Conservation (phyloP, 805 yeast species). For the Saturnispora hagleri region DNA sequence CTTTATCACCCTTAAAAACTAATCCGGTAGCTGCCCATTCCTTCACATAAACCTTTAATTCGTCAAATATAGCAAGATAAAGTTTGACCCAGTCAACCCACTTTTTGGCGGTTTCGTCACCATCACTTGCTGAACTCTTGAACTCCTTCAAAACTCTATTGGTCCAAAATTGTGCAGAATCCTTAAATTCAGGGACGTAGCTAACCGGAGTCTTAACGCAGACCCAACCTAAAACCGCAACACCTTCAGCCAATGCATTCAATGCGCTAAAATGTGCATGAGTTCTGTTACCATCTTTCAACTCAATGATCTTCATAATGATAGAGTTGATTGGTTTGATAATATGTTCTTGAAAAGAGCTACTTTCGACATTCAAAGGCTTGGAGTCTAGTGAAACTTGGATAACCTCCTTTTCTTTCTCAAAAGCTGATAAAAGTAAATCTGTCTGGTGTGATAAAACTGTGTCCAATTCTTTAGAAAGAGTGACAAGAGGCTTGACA, state of each 20-base stretch:
- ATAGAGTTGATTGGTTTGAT: constrained; percentile 59
- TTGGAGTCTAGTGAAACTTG: constrained; percentile 48
- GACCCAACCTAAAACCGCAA: constrained; percentile 88
- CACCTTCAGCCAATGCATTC: constrained; percentile 81
- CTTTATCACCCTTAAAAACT: constrained; percentile 62
- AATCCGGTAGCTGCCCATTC: constrained; percentile 80
- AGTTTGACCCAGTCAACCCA: constrained; percentile 69
- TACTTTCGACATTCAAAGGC: constrained; percentile 54
- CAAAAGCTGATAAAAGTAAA: constrained; percentile 43
- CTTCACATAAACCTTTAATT: constrained; percentile 63
- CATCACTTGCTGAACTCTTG: constrained; percentile 40
- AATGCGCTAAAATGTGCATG: constrained; percentile 61
- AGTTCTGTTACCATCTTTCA: constrained; percentile 69
- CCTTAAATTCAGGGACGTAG: constrained; percentile 73
- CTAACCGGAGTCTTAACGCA: constrained; percentile 68
- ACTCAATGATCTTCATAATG: constrained; percentile 46
- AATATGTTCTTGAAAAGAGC: constrained; percentile 40
- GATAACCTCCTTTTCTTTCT: constrained; percentile 50
- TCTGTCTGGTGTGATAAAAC: constrained; percentile 48
- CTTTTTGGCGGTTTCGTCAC: constrained; percentile 37
- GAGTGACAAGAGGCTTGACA: constrained; percentile 51
- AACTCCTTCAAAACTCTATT: constrained; percentile 81
- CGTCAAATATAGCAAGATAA: constrained; percentile 56
- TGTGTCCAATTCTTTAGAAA: constrained; percentile 47
- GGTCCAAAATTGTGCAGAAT: constrained; percentile 89